Evolutionary conservation across 2,329 filamentous ascomycete genomes (phyloP).

Genomic region (Sclerotinia nivalis): DNA sequence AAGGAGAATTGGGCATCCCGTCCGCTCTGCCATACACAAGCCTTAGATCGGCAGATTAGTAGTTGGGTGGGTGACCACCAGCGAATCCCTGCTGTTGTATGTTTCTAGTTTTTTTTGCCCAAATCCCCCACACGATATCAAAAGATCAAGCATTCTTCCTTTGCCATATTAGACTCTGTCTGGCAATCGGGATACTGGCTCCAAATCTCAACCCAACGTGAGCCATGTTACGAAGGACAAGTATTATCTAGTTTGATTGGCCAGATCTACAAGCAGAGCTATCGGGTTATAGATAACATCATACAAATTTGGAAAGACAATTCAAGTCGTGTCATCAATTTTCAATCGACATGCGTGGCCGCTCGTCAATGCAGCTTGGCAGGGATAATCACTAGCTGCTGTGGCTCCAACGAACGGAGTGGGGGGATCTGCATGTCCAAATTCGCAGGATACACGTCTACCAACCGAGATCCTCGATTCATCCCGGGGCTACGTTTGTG

Average conservation of each 20-base stretch:
- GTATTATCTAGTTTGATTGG: neutral
- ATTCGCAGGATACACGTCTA: neutral
- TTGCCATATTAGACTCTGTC: too few relatives aligned
- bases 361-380: neutral
- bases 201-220: neutral
- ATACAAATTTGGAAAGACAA: neutral
- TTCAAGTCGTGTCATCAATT: constrained; percentile 6
- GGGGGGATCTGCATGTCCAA: constrained; percentile 6
- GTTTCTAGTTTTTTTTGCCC: too few relatives aligned
- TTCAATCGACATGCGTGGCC: constrained; percentile 11
- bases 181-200: neutral
- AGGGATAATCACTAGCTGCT: neutral
- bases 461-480: neutral
- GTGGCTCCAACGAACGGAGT: constrained; percentile 1
- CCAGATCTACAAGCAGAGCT: neutral
- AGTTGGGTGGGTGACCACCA: too few relatives aligned
- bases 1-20: too few relatives aligned
- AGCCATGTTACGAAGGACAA: neutral
- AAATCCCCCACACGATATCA: too few relatives aligned
- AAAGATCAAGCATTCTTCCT: too few relatives aligned
- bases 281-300: too few relatives aligned
- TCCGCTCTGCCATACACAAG: too few relatives aligned
- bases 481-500: neutral
- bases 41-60: too few relatives aligned
- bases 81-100: too few relatives aligned